These are phyloP conservation scores for Aspergillus viridinutans DNA, from an alignment of 2,329 filamentous ascomycete species.

Conservation along the genomic window DNA sequence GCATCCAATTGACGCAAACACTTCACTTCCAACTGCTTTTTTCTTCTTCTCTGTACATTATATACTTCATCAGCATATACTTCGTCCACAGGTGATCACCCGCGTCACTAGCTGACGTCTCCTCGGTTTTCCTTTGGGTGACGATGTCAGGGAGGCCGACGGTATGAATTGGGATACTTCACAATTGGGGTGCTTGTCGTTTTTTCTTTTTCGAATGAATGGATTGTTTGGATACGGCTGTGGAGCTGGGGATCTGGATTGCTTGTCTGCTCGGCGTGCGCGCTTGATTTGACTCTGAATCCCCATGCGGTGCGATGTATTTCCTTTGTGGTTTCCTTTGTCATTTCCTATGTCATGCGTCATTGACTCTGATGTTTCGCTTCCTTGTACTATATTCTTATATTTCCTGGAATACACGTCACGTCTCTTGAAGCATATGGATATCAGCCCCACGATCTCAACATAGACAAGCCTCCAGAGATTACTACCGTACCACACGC, in stretches of 20 bases:
- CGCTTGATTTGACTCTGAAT: background rate
- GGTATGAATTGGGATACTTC: background rate
- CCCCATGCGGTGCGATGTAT: background rate
- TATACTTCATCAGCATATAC: background rate
- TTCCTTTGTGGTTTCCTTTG: conserved; percentile 10
- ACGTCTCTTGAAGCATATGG: background rate
- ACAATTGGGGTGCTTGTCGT: background rate
- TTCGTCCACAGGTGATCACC: background rate
- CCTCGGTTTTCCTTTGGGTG: background rate
- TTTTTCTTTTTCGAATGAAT: background rate
- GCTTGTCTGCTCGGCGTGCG: background rate
- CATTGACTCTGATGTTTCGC: background rate
- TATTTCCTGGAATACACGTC: background rate
- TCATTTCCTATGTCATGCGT: background rate
- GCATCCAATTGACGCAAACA: background rate
- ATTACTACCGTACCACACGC: background rate
- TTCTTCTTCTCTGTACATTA: background rate
- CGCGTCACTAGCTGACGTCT: background rate
- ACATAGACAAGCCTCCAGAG: background rate
- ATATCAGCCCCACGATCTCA: background rate
- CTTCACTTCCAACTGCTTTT: background rate
- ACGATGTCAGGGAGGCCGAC: background rate
- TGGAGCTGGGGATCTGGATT: background rate
- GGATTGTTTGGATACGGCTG: background rate
- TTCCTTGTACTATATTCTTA: background rate